Evolutionary conservation across 805 yeast genomes (phyloP), one percentile per base, ranked within the genome.

Genomic region (Yarrowia phangngaensis): DNA sequence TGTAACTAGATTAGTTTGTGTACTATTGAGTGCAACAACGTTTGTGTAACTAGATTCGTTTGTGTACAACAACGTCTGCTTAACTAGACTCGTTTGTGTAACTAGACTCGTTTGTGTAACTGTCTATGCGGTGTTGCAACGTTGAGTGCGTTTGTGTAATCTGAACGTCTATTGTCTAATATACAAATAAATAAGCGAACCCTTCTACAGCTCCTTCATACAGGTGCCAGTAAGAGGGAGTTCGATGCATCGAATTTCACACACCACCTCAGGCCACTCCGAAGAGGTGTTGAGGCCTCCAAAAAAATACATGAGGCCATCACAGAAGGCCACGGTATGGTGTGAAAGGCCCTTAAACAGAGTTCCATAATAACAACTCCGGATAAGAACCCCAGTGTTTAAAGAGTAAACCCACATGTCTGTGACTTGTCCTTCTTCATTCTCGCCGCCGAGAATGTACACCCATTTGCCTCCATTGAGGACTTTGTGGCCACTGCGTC

Each of bases 361-460:
- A 13, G 49, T 35, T n/a, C 61, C 61, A 31, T 54, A 51, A 28
- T 51, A 35, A 5, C 33, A 19, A n/a, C 53, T 40, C n/a, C 54
- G 36, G 20, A 40, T 48, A 59, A 59, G 55, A 12, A 32, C 35
- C 13, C 51, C 47, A 1, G 52, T 36, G 27, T 40, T 28, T 6
- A 58, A 43, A 43, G 52, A 43, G 14, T 55, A 34, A 3, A 53
- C 47, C 36, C 51, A 52, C 30, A 57, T 23, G 22, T 49, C 47
- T 22, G 31, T 36, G 16, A 51, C 40, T 13, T 53, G 45, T 12
- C 51, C 52, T 14, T 41, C 47, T 9, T 59, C 59, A 20, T 57
- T 57, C 33, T 55, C 55, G 16, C 61, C 61, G n/a, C 61, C 61
- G 14, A 50, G 22, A 13, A 56, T 48, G 20, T 54, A 41, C 11